Evolutionary conservation across 805 yeast genomes (phyloP), one percentile per base, ranked within the genome.

Genomic region (Metschnikowia drakensbergensis): DNA sequence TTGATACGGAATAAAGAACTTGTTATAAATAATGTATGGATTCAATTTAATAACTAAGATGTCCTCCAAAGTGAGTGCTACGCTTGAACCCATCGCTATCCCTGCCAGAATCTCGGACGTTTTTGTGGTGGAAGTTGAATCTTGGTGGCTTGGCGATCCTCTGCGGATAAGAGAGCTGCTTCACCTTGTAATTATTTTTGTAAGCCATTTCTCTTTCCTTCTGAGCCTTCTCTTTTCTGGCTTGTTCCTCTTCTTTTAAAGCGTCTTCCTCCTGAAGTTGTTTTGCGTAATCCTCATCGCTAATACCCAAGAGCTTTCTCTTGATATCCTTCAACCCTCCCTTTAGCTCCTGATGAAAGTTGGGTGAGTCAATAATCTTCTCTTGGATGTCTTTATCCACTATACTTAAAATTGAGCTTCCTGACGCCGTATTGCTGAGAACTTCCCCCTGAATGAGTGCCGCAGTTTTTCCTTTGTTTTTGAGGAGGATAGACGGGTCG

Each of bases 401-500:
- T 25, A 72, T 70, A 42, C 68, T 65, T 27, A 73, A 54, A 17
- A 73, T 54, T n/a, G 66, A 52, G 35, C 51, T 48, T 9, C 57
- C 58, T 5, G 55, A 38, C 8, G 57, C 28, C 22, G 47, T 40
- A 23, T 49, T 47, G 51, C 59, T 58, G 46, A 76, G 68, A 40
- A 79, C 69, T 32, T 74, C 76, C 1, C 82, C 80, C 54, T 79
- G 82, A 2, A 79, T 73, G 49, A 79, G 58, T 0, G 83, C 83
- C 0, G 75, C 76, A 58, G 76, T 66, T 42, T 72, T 76, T 2
- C 81, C 82, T 46, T 69, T 74, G 59, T 78, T 79, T 55, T 76
- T 69, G 53, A 68, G 60, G 22, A 79, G 58, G 13, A 79, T 68
- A 17, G 69, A 60, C 1, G 82, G 82, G 53, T 79, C 81, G 32